These are phyloP conservation scores for Sarcodon aspratus DNA, from an alignment of 768 basidiomycete species.

Conservation along the genomic window DNA sequence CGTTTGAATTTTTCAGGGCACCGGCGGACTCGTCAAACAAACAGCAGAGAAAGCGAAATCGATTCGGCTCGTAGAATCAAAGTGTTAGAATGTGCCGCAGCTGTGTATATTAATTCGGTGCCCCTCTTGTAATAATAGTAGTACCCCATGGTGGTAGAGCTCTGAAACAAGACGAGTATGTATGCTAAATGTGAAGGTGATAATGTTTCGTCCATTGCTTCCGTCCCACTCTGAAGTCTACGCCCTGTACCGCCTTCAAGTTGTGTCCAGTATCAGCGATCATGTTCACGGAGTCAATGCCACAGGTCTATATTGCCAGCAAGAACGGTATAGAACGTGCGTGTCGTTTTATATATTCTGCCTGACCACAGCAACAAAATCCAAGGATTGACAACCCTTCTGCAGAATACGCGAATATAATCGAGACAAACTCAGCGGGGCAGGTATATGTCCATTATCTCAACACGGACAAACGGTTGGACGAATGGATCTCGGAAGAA, in stretches of 20 bases:
- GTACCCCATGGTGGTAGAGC: too few relatives aligned
- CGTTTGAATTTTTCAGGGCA: neutral
- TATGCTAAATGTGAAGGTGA: too few relatives aligned
- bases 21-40: neutral
- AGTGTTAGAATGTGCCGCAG: too few relatives aligned
- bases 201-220: too few relatives aligned
- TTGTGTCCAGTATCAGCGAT: too few relatives aligned
- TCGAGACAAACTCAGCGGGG: constrained; percentile 34
- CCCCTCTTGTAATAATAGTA: too few relatives aligned
- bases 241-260: too few relatives aligned
- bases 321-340: constrained; percentile 24
- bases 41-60: neutral
- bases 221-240: too few relatives aligned
- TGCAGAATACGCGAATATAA: constrained; percentile 36
- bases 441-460: constrained; percentile 65
- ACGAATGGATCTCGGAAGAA: constrained; percentile 56
- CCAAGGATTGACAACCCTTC: too few relatives aligned
- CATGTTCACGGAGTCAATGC: neutral
- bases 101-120: too few relatives aligned
- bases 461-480: constrained; percentile 58
- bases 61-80: neutral
- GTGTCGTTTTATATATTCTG: constrained; percentile 9
- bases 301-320: constrained; percentile 12
- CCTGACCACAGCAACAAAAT: neutral
- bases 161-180: too few relatives aligned